Evolutionary conservation across 140 eudicot species (phyloP).

Genomic region (Erigeron philadelphicus): DNA sequence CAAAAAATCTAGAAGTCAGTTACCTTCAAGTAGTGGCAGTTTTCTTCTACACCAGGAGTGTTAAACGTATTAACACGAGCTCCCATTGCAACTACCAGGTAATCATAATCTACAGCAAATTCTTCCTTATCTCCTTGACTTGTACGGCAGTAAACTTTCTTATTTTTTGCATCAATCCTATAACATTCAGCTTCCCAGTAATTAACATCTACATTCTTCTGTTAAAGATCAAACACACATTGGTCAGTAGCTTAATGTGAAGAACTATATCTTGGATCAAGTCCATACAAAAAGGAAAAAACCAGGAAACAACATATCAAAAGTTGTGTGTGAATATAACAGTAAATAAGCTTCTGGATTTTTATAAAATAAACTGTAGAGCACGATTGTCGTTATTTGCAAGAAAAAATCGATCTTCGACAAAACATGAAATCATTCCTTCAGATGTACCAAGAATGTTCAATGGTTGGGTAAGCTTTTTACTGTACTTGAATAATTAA

Average conservation of each 20-base stretch:
- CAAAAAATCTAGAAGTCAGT: neutral
- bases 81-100: conserved; percentile 85
- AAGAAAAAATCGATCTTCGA: neutral
- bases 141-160: conserved; percentile 74
- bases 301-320: neutral
- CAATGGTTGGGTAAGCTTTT: neutral
- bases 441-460: neutral
- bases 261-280: neutral
- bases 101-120: conserved; percentile 84
- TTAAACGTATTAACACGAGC: conserved; percentile 95
- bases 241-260: conserved; percentile 6
- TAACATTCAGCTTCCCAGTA: conserved; percentile 89
- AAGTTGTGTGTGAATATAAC: too few relatives aligned
- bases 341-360: neutral
- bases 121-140: conserved; percentile 47
- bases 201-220: conserved; percentile 58
- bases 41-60: conserved; percentile 93
- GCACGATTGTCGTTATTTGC: neutral
- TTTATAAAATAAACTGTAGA: neutral
- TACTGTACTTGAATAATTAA: neutral
- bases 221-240: conserved; percentile 27
- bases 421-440: neutral
- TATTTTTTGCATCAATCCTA: conserved; percentile 72
- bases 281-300: neutral
- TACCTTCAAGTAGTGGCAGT: conserved; percentile 90